phyloP scores from a whole-genome alignment of 1,284 basidiomycete species.

The Leccinum griseonigrum region DNA sequence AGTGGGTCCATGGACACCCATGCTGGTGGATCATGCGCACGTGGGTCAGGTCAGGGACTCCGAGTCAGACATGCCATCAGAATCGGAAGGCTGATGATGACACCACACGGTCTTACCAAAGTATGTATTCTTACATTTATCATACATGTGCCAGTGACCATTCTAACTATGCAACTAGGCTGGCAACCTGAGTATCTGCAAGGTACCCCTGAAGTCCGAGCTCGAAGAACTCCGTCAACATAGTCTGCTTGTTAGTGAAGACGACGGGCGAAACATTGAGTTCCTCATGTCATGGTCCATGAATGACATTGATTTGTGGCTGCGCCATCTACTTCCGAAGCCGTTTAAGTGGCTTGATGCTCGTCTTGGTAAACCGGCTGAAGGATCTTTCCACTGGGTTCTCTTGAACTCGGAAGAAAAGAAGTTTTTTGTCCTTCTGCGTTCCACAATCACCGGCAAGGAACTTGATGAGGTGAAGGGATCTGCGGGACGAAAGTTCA shows the following conservation, averaged over 20 bases:
- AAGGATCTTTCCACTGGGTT: background rate
- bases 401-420: background rate
- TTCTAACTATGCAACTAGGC: too few relatives aligned
- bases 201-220: too few relatives aligned
- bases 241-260: too few relatives aligned
- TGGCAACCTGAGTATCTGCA: too few relatives aligned
- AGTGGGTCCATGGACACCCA: background rate
- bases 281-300: conserved; percentile 2
- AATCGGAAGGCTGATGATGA: background rate
- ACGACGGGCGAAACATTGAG: background rate
- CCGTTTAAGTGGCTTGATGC: conserved; percentile 8
- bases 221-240: too few relatives aligned
- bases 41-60: background rate
- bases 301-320: conserved; percentile 1
- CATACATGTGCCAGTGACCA: too few relatives aligned
- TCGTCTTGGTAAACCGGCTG: background rate
- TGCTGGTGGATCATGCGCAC: background rate
- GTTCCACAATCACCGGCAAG: background rate
- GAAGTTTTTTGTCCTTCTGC: background rate
- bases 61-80: background rate
- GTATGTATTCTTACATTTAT: background rate
- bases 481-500: background rate
- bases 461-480: background rate
- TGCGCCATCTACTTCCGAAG: conserved; percentile 2
- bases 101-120: background rate